Evolutionary conservation across 176 grass and related monocot species (phyloP).

Genomic region (Calamus simplicifolius): DNA sequence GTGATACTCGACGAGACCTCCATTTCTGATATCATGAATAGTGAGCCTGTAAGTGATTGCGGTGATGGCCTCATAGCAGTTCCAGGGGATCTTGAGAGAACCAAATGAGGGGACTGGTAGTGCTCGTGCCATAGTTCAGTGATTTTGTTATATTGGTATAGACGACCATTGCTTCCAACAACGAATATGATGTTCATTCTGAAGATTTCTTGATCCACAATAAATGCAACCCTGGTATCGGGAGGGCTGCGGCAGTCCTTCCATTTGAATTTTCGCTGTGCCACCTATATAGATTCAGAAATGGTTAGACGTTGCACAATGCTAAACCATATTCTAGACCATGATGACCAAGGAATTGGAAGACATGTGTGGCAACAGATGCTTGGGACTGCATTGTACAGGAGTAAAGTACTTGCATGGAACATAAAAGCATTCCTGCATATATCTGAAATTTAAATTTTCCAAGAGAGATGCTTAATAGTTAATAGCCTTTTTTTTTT

Average conservation of each 20-base stretch:
- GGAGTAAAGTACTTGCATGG: no score
- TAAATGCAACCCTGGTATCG: conserved; percentile 75
- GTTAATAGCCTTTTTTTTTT: no score
- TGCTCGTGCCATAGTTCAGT: conserved; percentile 92
- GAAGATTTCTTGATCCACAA: conserved; percentile 82
- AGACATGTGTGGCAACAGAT: no score
- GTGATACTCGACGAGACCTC: conserved; percentile 80
- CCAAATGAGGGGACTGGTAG: conserved; percentile 82
- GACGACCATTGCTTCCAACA: conserved; percentile 48
- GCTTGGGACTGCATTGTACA: no score
- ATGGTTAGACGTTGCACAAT: no score
- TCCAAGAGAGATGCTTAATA: no score
- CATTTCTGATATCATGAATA: conserved; percentile 89
- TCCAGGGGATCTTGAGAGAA: conserved; percentile 63
- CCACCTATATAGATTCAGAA: conserved; percentile 36
- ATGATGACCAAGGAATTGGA: no score
- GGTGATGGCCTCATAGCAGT: conserved; percentile 64
- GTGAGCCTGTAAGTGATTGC: conserved; percentile 48
- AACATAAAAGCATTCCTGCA: no score
- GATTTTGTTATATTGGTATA: conserved; percentile 95
- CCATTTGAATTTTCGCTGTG: conserved; percentile 76
- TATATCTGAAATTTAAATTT: no score
- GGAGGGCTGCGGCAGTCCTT: conserved; percentile 81
- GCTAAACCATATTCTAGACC: no score
- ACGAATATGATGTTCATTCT: conserved; percentile 73